phyloP scores from a whole-genome alignment of 495 filamentous ascomycete species.

The Neurospora sp. region DNA sequence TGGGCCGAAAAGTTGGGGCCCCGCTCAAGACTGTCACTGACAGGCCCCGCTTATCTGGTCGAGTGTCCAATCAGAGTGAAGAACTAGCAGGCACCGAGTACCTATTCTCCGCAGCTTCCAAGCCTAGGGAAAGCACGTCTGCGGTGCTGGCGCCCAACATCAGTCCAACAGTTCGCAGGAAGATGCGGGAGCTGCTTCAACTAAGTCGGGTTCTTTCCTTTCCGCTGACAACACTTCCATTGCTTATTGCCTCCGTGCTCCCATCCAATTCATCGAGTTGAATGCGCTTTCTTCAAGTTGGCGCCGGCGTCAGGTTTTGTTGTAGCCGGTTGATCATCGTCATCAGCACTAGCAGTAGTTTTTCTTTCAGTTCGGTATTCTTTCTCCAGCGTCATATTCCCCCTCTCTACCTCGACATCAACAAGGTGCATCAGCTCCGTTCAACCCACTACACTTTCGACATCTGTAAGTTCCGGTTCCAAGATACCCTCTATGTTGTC shows the following conservation, averaged over 20 bases:
- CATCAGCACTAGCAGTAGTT: not conserved
- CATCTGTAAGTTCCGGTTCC: not conserved
- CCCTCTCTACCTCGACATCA: not conserved
- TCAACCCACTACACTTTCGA: not conserved
- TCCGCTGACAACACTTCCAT: not conserved
- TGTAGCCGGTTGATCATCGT: not conserved
- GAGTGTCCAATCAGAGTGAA: not conserved
- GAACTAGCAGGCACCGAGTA: not conserved
- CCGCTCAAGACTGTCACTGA: not conserved
- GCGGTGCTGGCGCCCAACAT: not conserved
- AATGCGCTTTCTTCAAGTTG: not conserved
- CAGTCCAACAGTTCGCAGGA: not conserved
- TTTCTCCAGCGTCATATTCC: not conserved
- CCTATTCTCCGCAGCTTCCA: not conserved
- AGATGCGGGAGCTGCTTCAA: not conserved
- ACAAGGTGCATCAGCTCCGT: not conserved
- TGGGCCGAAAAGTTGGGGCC: not conserved
- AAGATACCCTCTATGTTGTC: not conserved
- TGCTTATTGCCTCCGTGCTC: not conserved
- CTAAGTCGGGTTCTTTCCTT: not conserved
- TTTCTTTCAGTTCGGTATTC: not conserved
- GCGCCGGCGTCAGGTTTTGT: not conserved
- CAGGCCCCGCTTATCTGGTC: not conserved
- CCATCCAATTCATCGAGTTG: not conserved
- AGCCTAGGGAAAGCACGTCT: not conserved